Evolutionary conservation across 495 filamentous ascomycete genomes (phyloP), one percentile per base, ranked within the genome.

Genomic region (Talaromyces thailandensis): DNA sequence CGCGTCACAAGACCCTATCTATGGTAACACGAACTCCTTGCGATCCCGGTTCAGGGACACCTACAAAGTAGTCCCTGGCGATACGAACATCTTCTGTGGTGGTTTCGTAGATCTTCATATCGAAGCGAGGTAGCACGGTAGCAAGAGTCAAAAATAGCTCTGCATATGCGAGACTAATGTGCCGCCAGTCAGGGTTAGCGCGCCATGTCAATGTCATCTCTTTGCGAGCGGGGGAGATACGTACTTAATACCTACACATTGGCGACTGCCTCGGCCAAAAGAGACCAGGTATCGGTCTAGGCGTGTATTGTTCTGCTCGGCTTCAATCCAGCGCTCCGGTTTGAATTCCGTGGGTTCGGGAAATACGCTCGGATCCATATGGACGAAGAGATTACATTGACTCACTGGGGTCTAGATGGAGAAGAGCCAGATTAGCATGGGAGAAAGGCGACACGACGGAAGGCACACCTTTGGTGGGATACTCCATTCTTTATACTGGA

Each of bases 291-390:
- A 73, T 48, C 64, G 63, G 23, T 65, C 50, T 55, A 74, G 62
- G 16, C 32, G 24, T 2, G 29, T 25, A 4, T 64, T 64, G 1
- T 61, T 62, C 65, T 77, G 48, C 1, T 50, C 55, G 11, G 68
- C 63, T 18, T 62, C 35, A 21, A 80, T 60, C 75, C 76, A 84
- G 6, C 80, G 73, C 8, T 79, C 72, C 0, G 81, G 80, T 2
- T 64, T 63, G 67, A 79, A 82, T 14, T 66, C 60, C 0, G 71
- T 26, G 0, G 78, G 72, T 8, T 78, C 62, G 0, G 75, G 74
- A 60, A 77, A 84, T 48, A 82, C 52, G 2, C 61, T 62, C 40
- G 73, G 63, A 61, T 81, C 68, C 43, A 63, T 72, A 63, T 80
- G 78, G 26, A 79, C 67, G 51, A 75, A 69, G 56, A 72, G 73